phyloP scores from a whole-genome alignment of 805 yeast species.

The Saccharomyces mikatae region DNA sequence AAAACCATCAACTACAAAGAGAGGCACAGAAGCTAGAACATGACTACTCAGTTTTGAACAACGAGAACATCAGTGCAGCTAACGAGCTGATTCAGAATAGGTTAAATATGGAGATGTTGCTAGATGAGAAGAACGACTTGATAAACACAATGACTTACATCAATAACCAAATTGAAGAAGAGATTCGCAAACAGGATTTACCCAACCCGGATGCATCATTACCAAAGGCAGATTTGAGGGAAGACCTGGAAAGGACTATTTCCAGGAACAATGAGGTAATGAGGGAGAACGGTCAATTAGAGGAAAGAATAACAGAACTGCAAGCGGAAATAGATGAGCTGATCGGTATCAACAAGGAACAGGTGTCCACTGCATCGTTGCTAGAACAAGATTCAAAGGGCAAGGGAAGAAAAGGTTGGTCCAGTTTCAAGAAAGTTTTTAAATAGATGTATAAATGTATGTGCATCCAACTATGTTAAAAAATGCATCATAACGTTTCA shows the following conservation, averaged over 20 bases:
- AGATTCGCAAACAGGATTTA: slow-evolving; percentile 21
- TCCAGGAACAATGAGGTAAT: slow-evolving; percentile 57
- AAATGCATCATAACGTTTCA: not conserved
- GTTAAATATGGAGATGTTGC: slow-evolving; percentile 62
- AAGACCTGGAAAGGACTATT: slow-evolving; percentile 52
- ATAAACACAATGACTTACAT: slow-evolving; percentile 41
- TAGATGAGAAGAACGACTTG: slow-evolving; percentile 65
- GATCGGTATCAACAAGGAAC: slow-evolving; percentile 22
- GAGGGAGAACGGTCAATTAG: slow-evolving; percentile 51
- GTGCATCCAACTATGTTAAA: not conserved
- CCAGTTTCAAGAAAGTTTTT: slow-evolving; percentile 23
- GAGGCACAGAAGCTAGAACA: slow-evolving; percentile 69
- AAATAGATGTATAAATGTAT: slow-evolving; percentile 1
- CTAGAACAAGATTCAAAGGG: not conserved
- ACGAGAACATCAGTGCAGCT: slow-evolving; percentile 80
- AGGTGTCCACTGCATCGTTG: not conserved
- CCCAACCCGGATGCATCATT: slow-evolving; percentile 31
- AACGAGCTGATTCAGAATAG: slow-evolving; percentile 80
- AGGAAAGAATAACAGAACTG: slow-evolving; percentile 41
- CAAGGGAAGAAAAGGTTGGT: slow-evolving; percentile 13
- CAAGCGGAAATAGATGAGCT: slow-evolving; percentile 36
- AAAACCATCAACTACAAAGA: slow-evolving; percentile 65
- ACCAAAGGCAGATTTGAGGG: slow-evolving; percentile 34
- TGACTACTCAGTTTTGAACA: slow-evolving; percentile 57
- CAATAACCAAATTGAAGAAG: slow-evolving; percentile 33